A percentile compares a stretch with the other conserved stretches of the same genome.
These are phyloP conservation scores for Phytophthora foliorum DNA, from an alignment of 352 stramenopile genomes.

Conservation along the genomic window DNA sequence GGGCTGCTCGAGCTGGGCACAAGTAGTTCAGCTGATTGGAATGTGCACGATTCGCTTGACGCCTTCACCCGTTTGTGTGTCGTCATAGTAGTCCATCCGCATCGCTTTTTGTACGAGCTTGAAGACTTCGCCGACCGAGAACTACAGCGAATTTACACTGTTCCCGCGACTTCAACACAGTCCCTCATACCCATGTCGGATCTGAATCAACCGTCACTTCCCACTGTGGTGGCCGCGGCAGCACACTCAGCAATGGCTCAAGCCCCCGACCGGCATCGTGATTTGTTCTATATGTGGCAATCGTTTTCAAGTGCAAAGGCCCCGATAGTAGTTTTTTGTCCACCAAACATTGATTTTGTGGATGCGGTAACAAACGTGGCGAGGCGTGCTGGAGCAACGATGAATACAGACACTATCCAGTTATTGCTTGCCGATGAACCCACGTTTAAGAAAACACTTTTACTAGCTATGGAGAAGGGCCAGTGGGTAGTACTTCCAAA, in stretches of 20 bases:
- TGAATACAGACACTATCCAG: conserved; percentile 40
- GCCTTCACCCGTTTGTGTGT: conserved; percentile 40
- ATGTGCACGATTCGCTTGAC: conserved; percentile 18
- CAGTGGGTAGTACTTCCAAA: conserved; percentile 66
- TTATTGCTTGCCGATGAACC: conserved; percentile 25
- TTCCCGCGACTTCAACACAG: not conserved
- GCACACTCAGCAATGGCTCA: conserved; percentile 17
- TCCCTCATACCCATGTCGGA: not conserved
- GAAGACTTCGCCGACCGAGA: conserved; percentile 38
- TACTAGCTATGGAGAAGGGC: conserved; percentile 54
- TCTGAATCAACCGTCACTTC: conserved; percentile 10
- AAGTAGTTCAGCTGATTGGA: conserved; percentile 16
- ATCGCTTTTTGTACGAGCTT: conserved; percentile 40
- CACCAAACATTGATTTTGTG: conserved; percentile 47
- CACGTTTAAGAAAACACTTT: conserved; percentile 46
- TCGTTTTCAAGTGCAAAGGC: conserved; percentile 45
- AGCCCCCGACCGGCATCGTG: conserved; percentile 16
- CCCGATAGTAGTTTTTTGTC: conserved; percentile 46
- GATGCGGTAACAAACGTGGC: conserved; percentile 44
- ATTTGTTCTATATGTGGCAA: conserved; percentile 45
- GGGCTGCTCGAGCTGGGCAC: conserved; percentile 22
- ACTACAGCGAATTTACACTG: conserved; percentile 26
- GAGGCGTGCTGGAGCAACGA: conserved; percentile 37
- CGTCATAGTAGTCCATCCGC: conserved; percentile 29
- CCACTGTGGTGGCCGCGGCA: conserved; percentile 28